Evolutionary conservation across 345 rosid species (phyloP).

Genomic region (Eucalyptus globulus): DNA sequence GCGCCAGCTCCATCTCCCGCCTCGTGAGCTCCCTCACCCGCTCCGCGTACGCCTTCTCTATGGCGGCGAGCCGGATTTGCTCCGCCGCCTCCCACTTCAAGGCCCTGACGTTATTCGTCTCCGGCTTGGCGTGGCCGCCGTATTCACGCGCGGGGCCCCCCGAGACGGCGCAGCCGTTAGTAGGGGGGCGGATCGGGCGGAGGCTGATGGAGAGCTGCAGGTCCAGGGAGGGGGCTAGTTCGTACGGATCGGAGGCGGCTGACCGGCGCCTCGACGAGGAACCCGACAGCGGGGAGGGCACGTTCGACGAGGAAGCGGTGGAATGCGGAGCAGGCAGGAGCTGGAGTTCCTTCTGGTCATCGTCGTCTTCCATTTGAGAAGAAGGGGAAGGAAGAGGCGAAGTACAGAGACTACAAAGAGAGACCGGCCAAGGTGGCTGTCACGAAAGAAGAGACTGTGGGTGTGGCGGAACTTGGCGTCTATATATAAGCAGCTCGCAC

Average conservation of each 20-base stretch:
- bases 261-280: conserved; percentile 9
- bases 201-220: conserved; percentile 80
- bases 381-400: not conserved
- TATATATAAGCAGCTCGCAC: conserved; percentile 12
- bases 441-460: not conserved
- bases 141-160: conserved; percentile 6
- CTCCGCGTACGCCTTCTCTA: conserved; percentile 92
- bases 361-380: conserved; percentile 33
- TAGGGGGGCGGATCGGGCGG: conserved; percentile 26
- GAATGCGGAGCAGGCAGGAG: conserved; percentile 59
- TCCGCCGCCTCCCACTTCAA: conserved; percentile 94
- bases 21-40: conserved; percentile 82
- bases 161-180: not conserved
- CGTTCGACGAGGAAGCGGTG: conserved; percentile 11
- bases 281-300: conserved; percentile 1
- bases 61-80: conserved; percentile 68
- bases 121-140: not conserved
- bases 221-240: conserved; percentile 51
- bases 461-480: conserved; percentile 3
- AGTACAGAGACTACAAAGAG: not conserved
- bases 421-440: not conserved
- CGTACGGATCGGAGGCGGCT: not conserved
- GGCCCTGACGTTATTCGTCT: conserved; percentile 32
- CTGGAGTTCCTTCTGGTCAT: conserved; percentile 66
- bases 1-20: conserved; percentile 93